Evolutionary conservation across 2,329 filamentous ascomycete genomes (phyloP), one percentile per base, ranked within the genome.

Genomic region (Incumbomyces delicatus): DNA sequence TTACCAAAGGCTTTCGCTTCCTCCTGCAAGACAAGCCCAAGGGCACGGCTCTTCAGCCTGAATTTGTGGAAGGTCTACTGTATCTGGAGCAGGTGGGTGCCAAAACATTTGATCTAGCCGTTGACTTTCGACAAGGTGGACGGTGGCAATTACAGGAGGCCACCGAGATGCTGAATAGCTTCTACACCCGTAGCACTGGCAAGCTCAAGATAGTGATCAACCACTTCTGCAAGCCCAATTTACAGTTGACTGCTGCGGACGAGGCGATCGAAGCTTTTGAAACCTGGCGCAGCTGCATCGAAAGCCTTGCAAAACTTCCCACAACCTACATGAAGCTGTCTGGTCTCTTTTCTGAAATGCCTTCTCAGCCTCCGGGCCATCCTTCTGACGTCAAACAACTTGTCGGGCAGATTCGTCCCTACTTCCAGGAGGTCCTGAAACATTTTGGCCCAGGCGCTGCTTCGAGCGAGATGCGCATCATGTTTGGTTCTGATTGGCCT

Each of bases 401-500:
- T 47, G 80, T 86, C 53, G 69, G 75, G 51, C 73, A 74, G 34
- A 71, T 85, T 16, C 71, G 75, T 49, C 81, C 82, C 18, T 94
- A 86, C 82, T 75, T 87, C 2, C 76, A 80, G 50, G 77, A 83
- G 44, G 68, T 89, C 1, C 76, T 94, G 44, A 75, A 80, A 22
- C 75, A 76, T 1, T 95, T 95, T 59, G 81, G 84, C 1, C 68
- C 83, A 0, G 61, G 70, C 17, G 14, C 27, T 35, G 33, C 4
- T 35, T n/a, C 13, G 6, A 35, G 33, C 33, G 16, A 35, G 11
- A 35, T 35, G 33, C 75, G 87, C 53, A 75, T 92, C 61, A 88
- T 96, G 82, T 95, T 92, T 64, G 89, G 83, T 18, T 89, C 84
- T 53, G 88, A 95, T 64, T 96, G 90, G 90, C 89, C 90, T 2